Base-by-base conservation (phyloP, 495 filamentous ascomycete genomes). In the Tricharina praecox region DNA sequence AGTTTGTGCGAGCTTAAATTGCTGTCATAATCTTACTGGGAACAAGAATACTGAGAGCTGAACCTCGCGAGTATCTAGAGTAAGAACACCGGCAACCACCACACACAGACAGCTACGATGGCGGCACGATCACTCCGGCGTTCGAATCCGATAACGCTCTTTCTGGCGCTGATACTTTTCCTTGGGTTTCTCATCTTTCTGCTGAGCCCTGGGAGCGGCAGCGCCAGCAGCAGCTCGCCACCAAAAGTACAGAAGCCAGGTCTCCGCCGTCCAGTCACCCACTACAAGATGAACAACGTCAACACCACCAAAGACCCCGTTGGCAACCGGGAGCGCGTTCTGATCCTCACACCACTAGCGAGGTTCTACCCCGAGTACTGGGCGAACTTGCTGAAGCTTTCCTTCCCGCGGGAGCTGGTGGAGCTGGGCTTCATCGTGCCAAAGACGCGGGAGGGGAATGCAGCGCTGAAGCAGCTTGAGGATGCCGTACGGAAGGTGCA, bases 341-440 rank as follows among this genome's bases (percentile, higher is more conserved):
- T 96, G 36, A 80, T 97, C 61, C 75, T 96, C 50, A 96, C 90
- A 0, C 90, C 90, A 2, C 76, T 96, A 59, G 82, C 84, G 35
- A 74, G 80, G 55, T 97, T 96, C 67, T 96, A 94, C 65, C 78
- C 80, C 53, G 79, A 68, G 52, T 96, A 94, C 70, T 96, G 92
- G 92, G 80, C 87, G 54, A 96, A 96, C 61, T 68, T 97, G n/a
- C 65, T 83, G 34, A 73, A 75, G 52, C 68, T 97, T 37, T 70
- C 64, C 56, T 97, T 94, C 62, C 92, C 90, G 7, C 92, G 93
- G 66, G 85, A 93, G 37, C 70, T 96, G 34, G 85, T 97, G 57
- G 85, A 84, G 0, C 68, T 97, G 20, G 90, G 84, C n/a, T 97
- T 95, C 66, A 97, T 97, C 58, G 75, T 92, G 23, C 92, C 90